Base-by-base conservation (phyloP, 306 rosid species). In the Castanea crenata region DNA sequence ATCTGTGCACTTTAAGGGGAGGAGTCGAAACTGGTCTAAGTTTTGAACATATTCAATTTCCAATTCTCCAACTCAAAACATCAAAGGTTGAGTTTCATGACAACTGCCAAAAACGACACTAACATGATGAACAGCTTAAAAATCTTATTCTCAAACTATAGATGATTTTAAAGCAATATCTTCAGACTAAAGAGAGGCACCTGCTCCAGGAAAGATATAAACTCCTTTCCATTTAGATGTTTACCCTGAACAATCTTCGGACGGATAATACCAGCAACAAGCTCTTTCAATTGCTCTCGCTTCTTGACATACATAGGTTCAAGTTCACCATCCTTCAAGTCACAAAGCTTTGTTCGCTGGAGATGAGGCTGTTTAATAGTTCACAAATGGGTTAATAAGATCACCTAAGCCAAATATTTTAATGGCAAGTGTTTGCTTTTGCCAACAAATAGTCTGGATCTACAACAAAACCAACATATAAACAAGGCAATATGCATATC, bases 171-270 rank as follows among this genome's bases (percentile, higher is more conserved):
- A 27, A 29, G 51, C 58, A 72, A 41, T 65, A 80, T 56, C 35
- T 38, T 41, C 27, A 65, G 27, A 18, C 27, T 34, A 85, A 49
- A 76, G 51, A 61, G 6, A 49, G 73, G 55, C 87, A 95, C 99
- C 99, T 95, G 98, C 83, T 91, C 85, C 71, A 95, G 78, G 82
- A 95, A 95, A 77, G 89, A 80, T 74, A 95, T 96, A 76, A 95
- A 95, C 80, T 95, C 94, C 83, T 84, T 93, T 76, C 99, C 99
- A 23, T 83, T 93, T 61, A 95, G 78, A 77, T 88, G 49, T 82
- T 85, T 93, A 25, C 99, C 94, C 79, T 84, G 97, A 79, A 93
- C 99, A 85, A 93, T 87, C 90, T 95, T 95, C 12, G 99, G 99
- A 85, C 80, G 91, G 77, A 93, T 84, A 73, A 91, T 86, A 83